Evolutionary conservation across 2,329 filamentous ascomycete species (phyloP).

Genomic region (Ascochyta clinopodiicola): DNA sequence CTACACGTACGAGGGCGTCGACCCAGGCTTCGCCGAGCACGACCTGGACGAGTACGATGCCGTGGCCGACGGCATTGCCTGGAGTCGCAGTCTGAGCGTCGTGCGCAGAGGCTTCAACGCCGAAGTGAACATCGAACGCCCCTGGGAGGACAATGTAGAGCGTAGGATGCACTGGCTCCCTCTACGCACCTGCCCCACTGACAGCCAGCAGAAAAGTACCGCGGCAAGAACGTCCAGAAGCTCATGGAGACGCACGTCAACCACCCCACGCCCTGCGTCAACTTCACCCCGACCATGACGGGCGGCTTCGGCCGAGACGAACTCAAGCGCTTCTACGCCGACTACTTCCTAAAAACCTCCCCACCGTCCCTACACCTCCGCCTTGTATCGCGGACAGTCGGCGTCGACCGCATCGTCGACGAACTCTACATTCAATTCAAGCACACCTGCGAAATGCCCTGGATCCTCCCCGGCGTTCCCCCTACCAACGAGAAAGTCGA

Average conservation of each 20-base stretch:
- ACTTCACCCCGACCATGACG: conserved; percentile 55
- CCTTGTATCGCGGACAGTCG: conserved; percentile 64
- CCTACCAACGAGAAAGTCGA: conserved; percentile 65
- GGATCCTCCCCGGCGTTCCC: conserved; percentile 65
- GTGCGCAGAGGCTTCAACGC: conserved; percentile 66
- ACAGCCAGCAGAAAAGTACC: conserved; percentile 43
- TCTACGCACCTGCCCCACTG: not conserved
- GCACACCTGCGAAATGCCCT: conserved; percentile 63
- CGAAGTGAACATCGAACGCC: conserved; percentile 54
- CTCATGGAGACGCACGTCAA: conserved; percentile 49
- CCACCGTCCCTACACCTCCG: conserved; percentile 60
- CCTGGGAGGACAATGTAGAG: conserved; percentile 53
- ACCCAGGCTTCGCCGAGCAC: conserved; percentile 73
- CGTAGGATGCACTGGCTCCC: conserved; percentile 23
- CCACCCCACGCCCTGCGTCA: conserved; percentile 47
- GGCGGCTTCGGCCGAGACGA: conserved; percentile 54
- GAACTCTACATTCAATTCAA: conserved; percentile 65
- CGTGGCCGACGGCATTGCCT: conserved; percentile 70
- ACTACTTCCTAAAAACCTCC: conserved; percentile 59
- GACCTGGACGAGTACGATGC: conserved; percentile 72
- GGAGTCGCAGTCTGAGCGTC: conserved; percentile 67
- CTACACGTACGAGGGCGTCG: conserved; percentile 62
- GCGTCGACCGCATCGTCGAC: conserved; percentile 66
- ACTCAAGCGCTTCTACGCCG: conserved; percentile 60
- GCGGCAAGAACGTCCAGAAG: conserved; percentile 45